Evolutionary conservation across 805 yeast species (phyloP).

Genomic region (Blastobotrys peoriensis): DNA sequence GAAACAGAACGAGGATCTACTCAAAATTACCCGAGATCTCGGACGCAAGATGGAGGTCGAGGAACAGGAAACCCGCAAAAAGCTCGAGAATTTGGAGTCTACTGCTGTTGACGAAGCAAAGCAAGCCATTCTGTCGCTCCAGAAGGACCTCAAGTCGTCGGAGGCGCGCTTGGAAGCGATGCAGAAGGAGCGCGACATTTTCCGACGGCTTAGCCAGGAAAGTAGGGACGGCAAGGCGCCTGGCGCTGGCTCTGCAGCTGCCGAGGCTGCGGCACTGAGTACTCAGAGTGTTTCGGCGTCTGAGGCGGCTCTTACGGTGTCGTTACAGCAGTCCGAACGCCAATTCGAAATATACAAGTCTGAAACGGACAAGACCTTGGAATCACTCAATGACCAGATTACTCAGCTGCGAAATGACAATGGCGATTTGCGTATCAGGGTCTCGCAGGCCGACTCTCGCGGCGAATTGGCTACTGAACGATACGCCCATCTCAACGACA

Average conservation of each 20-base stretch:
- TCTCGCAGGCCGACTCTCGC: constrained; percentile 52
- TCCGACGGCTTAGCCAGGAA: constrained; percentile 34
- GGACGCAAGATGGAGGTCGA: constrained; percentile 65
- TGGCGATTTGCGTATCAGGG: constrained; percentile 42
- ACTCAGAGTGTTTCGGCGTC: constrained; percentile 8
- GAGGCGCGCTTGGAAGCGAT: constrained; percentile 49
- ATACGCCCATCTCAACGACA: constrained; percentile 36
- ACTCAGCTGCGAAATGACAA: constrained; percentile 36
- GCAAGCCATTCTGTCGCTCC: constrained; percentile 26
- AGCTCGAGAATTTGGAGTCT: constrained; percentile 24
- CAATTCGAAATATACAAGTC: constrained; percentile 35
- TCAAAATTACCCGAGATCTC: constrained; percentile 61
- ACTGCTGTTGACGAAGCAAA: constrained; percentile 32
- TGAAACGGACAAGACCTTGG: constrained; percentile 40
- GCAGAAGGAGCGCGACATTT: constrained; percentile 64
- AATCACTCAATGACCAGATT: constrained; percentile 45
- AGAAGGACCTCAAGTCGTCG: constrained; percentile 36
- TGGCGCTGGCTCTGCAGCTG: constrained; percentile 6
- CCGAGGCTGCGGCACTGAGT: constrained; percentile 10
- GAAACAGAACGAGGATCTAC: constrained; percentile 64
- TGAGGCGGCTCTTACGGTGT: constrained; percentile 21
- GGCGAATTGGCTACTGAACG: constrained; percentile 50
- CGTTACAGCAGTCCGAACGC: constrained; percentile 28
- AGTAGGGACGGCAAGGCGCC: neutral
- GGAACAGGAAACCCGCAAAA: constrained; percentile 35